Evolutionary conservation across 805 yeast genomes (phyloP).

Genomic region (Spathaspora sp.): DNA sequence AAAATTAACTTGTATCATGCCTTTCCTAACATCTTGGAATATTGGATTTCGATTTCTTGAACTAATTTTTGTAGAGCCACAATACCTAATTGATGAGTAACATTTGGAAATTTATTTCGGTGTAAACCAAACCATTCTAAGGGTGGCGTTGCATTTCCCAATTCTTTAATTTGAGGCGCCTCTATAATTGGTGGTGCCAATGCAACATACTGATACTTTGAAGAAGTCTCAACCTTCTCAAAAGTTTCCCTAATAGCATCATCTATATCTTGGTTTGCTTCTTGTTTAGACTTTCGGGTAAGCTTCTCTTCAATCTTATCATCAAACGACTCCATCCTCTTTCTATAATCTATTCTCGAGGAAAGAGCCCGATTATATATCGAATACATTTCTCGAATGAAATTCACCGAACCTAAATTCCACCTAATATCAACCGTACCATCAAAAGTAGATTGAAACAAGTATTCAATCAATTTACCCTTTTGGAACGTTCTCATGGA

Average conservation of each 20-base stretch:
- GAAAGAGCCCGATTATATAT: slow-evolving; percentile 73
- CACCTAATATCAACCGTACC: slow-evolving; percentile 90
- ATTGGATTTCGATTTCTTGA: slow-evolving; percentile 58
- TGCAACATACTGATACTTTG: slow-evolving; percentile 56
- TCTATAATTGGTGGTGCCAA: slow-evolving; percentile 76
- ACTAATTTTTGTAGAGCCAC: slow-evolving; percentile 71
- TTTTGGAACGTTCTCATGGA: slow-evolving; percentile 74
- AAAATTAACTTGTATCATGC: slow-evolving; percentile 20
- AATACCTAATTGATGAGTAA: slow-evolving; percentile 78
- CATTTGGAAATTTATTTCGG: slow-evolving; percentile 77
- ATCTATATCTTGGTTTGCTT: slow-evolving; percentile 25
- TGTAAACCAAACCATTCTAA: slow-evolving; percentile 97
- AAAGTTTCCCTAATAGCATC: slow-evolving; percentile 35
- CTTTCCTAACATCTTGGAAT: slow-evolving; percentile 47
- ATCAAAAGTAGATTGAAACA: slow-evolving; percentile 71
- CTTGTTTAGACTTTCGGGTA: slow-evolving; percentile 7
- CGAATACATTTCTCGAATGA: slow-evolving; percentile 89
- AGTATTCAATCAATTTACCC: slow-evolving; percentile 55
- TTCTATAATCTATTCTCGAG: slow-evolving; percentile 45
- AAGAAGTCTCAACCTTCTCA: slow-evolving; percentile 31
- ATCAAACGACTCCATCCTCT: slow-evolving; percentile 8
- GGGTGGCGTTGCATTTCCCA: slow-evolving; percentile 98
- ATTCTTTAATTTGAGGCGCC: slow-evolving; percentile 83
- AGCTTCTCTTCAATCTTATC: slow-evolving; percentile 10
- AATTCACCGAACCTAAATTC: slow-evolving; percentile 90